A percentile compares a stretch with the other conserved stretches of the same genome.
Conservation (phyloP, 1,284 basidiomycete species). For the Xerocomus nothofagi region DNA sequence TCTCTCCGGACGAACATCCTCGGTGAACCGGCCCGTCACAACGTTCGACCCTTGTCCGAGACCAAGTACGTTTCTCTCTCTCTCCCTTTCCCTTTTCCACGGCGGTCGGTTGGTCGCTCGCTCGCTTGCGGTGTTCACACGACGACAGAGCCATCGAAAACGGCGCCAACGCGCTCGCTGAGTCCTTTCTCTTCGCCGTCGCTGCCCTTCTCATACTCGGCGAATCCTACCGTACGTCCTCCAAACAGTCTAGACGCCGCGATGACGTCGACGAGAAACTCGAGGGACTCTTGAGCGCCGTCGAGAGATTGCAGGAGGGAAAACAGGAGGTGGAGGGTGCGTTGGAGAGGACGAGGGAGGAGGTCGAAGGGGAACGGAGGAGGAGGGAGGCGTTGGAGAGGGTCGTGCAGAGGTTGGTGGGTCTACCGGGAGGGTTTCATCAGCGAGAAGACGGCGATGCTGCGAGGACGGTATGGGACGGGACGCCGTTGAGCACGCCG, state of each 20-base stretch:
- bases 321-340: constrained; percentile 38
- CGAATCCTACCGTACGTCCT: constrained; percentile 76
- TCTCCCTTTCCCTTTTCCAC: too few species aligned
- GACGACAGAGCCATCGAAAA: constrained; percentile 82
- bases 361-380: constrained; percentile 24
- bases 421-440: too few species aligned
- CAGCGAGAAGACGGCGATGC: constrained; percentile 54
- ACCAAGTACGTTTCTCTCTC: constrained; percentile 50
- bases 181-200: constrained; percentile 84
- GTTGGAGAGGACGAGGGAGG: constrained; percentile 38
- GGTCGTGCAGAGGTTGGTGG: constrained; percentile 69
- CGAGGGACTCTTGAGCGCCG: constrained; percentile 51
- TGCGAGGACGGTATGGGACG: constrained; percentile 46
- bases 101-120: too few species aligned
- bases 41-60: constrained; percentile 83
- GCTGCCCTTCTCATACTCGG: constrained; percentile 76
- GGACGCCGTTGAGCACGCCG: constrained; percentile 52
- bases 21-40: constrained; percentile 69
- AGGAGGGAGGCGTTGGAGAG: constrained; percentile 63
- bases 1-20: constrained; percentile 77
- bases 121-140: too few species aligned
- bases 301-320: constrained; percentile 48
- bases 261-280: constrained; percentile 75
- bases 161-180: constrained; percentile 83
- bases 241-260: constrained; percentile 71